phyloP scores from a whole-genome alignment of 352 stramenopile genomes.

The Phytopythium chamaehyphon region DNA sequence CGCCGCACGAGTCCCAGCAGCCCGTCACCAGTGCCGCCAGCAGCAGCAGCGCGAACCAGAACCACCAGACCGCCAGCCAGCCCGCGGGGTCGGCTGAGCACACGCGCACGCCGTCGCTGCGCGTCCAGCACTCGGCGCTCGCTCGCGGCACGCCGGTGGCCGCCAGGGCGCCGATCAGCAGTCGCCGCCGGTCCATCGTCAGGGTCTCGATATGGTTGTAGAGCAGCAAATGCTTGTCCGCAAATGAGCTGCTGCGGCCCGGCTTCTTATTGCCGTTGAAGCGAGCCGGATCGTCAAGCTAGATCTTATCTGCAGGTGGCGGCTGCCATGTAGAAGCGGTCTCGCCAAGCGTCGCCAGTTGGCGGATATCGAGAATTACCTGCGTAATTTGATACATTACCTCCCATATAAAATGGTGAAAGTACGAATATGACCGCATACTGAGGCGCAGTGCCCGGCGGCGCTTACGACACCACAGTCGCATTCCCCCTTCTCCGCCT shows the following conservation, averaged over 20 bases:
- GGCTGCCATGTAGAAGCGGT: constrained; percentile 4
- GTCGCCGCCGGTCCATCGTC: background rate
- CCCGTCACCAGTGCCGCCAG: constrained; percentile 26
- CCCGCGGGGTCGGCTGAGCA: constrained; percentile 43
- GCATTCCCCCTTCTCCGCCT: no score
- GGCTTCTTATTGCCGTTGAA: background rate
- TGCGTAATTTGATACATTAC: no score
- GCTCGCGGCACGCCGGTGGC: background rate
- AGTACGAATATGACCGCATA: no score
- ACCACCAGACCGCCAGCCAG: constrained; percentile 55
- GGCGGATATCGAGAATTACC: no score
- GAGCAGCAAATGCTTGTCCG: no score
- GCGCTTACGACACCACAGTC: no score
- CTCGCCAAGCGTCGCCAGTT: background rate
- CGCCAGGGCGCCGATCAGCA: background rate
- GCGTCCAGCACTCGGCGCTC: constrained; percentile 52
- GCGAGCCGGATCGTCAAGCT: no score
- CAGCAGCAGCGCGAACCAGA: constrained; percentile 60
- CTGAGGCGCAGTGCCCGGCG: no score
- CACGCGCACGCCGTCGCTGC: constrained; percentile 48
- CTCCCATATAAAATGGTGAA: no score
- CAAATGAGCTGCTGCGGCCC: no score
- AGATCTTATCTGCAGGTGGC: background rate
- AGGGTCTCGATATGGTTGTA: background rate
- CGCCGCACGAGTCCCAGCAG: constrained; percentile 26